Conservation (phyloP, 1,139 yeast species). For the Diutina rugosa region DNA sequence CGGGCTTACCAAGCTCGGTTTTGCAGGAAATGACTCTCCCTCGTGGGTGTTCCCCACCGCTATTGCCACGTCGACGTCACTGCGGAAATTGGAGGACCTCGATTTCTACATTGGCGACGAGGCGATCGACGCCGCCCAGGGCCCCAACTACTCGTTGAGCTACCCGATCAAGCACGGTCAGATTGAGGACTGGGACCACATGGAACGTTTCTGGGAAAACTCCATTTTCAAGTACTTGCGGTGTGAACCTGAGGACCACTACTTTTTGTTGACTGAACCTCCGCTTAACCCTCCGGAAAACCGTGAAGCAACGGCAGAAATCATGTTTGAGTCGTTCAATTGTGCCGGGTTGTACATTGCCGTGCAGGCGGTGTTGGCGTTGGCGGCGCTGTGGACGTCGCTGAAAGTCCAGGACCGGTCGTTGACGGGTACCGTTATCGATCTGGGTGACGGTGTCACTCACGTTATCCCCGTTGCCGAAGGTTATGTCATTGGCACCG, state of each 20-base stretch:
- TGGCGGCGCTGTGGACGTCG: conserved; percentile 98
- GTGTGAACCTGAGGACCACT: conserved; percentile 98
- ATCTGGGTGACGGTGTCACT: conserved; percentile 95
- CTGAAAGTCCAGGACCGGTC: conserved; percentile 92
- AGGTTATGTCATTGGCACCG: conserved; percentile 96
- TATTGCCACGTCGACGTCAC: conserved; percentile 62
- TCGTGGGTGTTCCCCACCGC: conserved; percentile 97
- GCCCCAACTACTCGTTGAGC: conserved; percentile 76
- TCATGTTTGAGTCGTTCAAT: conserved; percentile 96
- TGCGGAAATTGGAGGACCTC: conserved; percentile 85
- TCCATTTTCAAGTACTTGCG: conserved; percentile 90
- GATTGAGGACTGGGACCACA: conserved; percentile 98
- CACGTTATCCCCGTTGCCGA: conserved; percentile 99
- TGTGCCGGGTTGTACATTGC: conserved; percentile 98
- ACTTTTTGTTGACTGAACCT: conserved; percentile 90
- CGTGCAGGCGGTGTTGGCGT: conserved; percentile 95
- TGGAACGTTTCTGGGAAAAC: conserved; percentile 98
- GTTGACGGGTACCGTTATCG: conserved; percentile 94
- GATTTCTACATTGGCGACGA: conserved; percentile 95
- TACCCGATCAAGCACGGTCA: conserved; percentile 97
- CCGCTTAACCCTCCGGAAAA: conserved; percentile 98
- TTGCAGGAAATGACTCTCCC: conserved; percentile 98
- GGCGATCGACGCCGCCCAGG: conserved; percentile 79
- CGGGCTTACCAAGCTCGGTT: conserved; percentile 92
- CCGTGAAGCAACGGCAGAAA: conserved; percentile 96